Percentiles rank a stretch among this genome's conserved stretches.
Conservation (phyloP, 345 rosid species). For the Lepidium sativum region DNA sequence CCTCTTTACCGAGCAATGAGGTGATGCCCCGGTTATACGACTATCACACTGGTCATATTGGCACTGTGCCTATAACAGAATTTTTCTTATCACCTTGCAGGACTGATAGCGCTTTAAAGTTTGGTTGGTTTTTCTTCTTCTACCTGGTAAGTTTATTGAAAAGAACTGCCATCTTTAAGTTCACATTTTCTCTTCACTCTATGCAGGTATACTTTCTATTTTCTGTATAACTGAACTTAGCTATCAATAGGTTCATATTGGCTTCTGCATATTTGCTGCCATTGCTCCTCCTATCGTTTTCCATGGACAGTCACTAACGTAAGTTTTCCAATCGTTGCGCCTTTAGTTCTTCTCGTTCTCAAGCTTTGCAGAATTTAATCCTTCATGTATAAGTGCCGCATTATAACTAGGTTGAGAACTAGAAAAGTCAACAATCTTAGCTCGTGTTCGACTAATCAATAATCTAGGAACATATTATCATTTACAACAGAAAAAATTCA, state of each 20-base stretch:
- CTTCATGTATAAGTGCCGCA: background rate
- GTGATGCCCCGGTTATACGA: slow-evolving; percentile 15
- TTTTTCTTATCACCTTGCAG: slow-evolving; percentile 39
- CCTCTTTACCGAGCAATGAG: slow-evolving; percentile 96
- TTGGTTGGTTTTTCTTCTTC: slow-evolving; percentile 88
- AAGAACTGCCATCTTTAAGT: background rate
- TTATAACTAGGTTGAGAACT: background rate
- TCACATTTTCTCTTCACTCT: background rate
- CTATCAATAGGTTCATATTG: slow-evolving; percentile 66
- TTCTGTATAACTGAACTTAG: slow-evolving; percentile 3
- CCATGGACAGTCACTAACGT: slow-evolving; percentile 89
- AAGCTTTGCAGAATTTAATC: background rate
- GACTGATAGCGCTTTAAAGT: slow-evolving; percentile 94
- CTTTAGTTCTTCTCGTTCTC: background rate
- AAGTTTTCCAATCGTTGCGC: slow-evolving; percentile 31
- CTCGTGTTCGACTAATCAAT: no score
- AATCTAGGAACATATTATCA: background rate
- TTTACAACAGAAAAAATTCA: background rate
- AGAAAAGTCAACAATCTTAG: background rate
- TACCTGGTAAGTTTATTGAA: slow-evolving; percentile 58
- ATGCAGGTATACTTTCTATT: background rate
- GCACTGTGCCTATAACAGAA: background rate
- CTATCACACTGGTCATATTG: background rate
- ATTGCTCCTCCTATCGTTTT: slow-evolving; percentile 94
- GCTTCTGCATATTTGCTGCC: slow-evolving; percentile 88